phyloP scores from a whole-genome alignment of 352 stramenopile species.

The Pythium monospermum region DNA sequence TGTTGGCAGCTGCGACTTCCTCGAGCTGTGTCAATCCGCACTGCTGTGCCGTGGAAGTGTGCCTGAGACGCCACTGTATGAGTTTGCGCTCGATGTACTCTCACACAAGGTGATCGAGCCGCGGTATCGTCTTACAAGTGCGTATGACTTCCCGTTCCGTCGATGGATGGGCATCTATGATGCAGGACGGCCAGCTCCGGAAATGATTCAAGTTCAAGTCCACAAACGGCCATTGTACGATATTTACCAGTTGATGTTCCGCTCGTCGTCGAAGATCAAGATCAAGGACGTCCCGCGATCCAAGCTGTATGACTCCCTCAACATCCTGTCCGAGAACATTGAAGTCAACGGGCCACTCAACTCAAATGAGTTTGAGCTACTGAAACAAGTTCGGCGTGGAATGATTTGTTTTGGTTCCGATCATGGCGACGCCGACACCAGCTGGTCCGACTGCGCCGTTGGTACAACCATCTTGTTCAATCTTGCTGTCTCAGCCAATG shows the following conservation, averaged over 20 bases:
- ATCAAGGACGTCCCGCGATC: neutral
- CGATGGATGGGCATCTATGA: neutral
- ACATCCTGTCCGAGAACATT: neutral
- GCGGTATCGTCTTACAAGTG: neutral
- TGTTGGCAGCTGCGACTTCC: neutral
- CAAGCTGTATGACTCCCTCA: neutral
- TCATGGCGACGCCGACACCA: neutral
- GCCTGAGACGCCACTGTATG: neutral
- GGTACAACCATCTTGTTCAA: neutral
- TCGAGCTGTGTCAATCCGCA: neutral
- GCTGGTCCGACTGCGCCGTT: neutral
- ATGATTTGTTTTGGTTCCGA: neutral
- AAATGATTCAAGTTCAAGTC: neutral
- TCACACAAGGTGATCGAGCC: neutral
- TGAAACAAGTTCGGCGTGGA: neutral
- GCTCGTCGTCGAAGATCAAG: neutral
- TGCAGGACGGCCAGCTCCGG: neutral
- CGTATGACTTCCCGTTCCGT: neutral
- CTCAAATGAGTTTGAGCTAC: neutral
- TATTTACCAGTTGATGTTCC: neutral
- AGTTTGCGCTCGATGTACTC: constrained; percentile 1
- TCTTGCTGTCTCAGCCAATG: constrained; percentile 1
- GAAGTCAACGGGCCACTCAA: neutral
- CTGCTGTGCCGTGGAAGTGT: neutral
- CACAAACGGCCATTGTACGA: neutral